Conservation (phyloP, 2,329 filamentous ascomycete genomes). For the Aspergillus aculeatinus region DNA sequence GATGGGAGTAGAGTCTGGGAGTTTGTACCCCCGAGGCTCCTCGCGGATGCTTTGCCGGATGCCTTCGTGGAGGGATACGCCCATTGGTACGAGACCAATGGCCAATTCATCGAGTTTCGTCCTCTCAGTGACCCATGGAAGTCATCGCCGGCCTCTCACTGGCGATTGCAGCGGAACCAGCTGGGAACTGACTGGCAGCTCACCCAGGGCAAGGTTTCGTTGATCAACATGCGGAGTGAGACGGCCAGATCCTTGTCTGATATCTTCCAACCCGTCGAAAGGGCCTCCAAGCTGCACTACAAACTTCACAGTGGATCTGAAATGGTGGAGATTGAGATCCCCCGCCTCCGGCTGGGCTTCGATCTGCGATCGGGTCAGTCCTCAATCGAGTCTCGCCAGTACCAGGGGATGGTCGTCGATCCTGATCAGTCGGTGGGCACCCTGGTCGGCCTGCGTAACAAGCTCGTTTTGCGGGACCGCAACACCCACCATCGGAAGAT, state of each 20-base stretch:
- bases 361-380: conserved; percentile 27
- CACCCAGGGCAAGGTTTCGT: background rate
- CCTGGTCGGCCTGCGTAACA: conserved; percentile 51
- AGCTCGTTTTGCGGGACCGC: conserved; percentile 49
- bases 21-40: conserved; percentile 31
- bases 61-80: conserved; percentile 42
- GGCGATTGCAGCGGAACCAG: conserved; percentile 17
- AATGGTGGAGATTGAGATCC: conserved; percentile 45
- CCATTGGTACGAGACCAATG: conserved; percentile 49
- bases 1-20: conserved; percentile 24
- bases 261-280: conserved; percentile 40
- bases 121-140: conserved; percentile 30
- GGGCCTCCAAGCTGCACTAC: conserved; percentile 36
- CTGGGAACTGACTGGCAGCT: conserved; percentile 2
- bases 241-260: conserved; percentile 8
- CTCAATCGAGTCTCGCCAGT: conserved; percentile 49
- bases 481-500: conserved; percentile 31
- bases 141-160: conserved; percentile 22
- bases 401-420: conserved; percentile 53
- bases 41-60: conserved; percentile 30
- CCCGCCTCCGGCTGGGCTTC: conserved; percentile 52
- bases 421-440: conserved; percentile 47
- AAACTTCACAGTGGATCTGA: conserved; percentile 17
- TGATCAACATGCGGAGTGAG: conserved; percentile 19
- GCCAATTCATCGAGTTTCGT: conserved; percentile 32